These are phyloP conservation scores for Cutaneotrichosporon spelunceum DNA, from an alignment of 1,284 basidiomycete genomes.

Conservation along the genomic window DNA sequence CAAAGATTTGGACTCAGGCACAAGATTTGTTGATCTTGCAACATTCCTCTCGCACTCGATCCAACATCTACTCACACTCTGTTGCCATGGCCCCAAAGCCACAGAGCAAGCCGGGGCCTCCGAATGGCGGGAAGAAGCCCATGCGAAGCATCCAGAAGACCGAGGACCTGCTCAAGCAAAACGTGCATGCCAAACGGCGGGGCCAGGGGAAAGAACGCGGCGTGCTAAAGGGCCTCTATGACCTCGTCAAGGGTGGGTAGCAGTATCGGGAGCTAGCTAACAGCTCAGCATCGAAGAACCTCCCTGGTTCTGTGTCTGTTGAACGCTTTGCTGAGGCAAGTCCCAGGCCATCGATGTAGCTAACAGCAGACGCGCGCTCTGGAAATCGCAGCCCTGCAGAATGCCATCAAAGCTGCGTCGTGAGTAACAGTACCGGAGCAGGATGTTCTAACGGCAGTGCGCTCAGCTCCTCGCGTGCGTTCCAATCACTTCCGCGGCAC, in stretches of 20 bases:
- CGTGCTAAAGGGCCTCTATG: constrained; percentile 31
- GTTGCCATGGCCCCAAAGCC: constrained; percentile 12
- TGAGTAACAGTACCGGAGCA: constrained; percentile 38
- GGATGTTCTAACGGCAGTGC: constrained; percentile 30
- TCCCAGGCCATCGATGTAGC: neutral
- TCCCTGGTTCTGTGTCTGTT: constrained; percentile 75
- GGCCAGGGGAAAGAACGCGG: constrained; percentile 39
- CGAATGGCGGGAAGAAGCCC: constrained; percentile 8
- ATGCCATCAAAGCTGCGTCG: constrained; percentile 75
- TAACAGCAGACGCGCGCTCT: constrained; percentile 67
- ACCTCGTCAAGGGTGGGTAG: constrained; percentile 31
- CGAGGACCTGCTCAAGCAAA: constrained; percentile 31
- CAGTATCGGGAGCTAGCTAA: constrained; percentile 3
- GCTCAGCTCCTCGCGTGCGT: constrained; percentile 71
- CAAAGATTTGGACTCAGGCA: constrained; percentile 11
- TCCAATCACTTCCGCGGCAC: constrained; percentile 85
- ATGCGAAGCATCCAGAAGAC: constrained; percentile 39
- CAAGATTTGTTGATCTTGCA: constrained; percentile 5
- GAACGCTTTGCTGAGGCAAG: constrained; percentile 79
- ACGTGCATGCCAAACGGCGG: constrained; percentile 22
- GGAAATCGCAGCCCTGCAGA: constrained; percentile 83
- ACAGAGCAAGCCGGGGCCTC: neutral
- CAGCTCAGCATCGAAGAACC: constrained; percentile 56
- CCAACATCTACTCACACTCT: neutral
- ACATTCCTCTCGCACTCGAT: neutral